A percentile compares a stretch with the other conserved stretches of the same genome.
Evolutionary conservation across 495 filamentous ascomycete genomes (phyloP).

Genomic region (Penicillium silybi): DNA sequence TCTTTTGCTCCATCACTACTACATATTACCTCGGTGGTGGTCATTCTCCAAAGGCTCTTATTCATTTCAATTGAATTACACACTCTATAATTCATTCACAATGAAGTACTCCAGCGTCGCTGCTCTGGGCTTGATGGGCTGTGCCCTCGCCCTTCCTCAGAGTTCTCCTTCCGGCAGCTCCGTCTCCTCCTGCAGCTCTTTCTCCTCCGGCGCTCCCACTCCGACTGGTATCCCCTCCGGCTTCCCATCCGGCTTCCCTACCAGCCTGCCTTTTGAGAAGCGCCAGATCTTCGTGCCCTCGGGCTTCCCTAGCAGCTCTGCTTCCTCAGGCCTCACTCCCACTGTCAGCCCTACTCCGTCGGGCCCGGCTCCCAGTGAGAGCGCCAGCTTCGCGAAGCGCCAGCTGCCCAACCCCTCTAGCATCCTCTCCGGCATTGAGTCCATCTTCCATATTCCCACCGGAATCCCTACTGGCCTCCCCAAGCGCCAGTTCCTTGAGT

Average conservation of each 20-base stretch:
- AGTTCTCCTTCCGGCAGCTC: neutral
- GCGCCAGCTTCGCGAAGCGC: neutral
- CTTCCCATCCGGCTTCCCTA: neutral
- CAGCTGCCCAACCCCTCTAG: conserved; percentile 3
- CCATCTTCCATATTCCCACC: neutral
- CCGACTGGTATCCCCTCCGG: neutral
- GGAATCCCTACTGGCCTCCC: conserved; percentile 2
- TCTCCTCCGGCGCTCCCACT: conserved; percentile 1
- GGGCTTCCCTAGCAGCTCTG: no score
- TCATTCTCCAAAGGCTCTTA: neutral
- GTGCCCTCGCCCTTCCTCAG: conserved; percentile 24
- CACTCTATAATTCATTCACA: conserved; percentile 2
- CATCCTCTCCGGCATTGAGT: neutral
- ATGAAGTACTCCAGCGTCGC: conserved; percentile 23
- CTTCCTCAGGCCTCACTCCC: neutral
- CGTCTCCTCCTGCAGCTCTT: neutral
- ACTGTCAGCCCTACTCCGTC: neutral
- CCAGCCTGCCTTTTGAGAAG: neutral
- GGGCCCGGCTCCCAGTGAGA: neutral
- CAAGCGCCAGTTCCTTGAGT: neutral
- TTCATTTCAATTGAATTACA: neutral
- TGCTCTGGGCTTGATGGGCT: conserved; percentile 25
- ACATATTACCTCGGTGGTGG: neutral
- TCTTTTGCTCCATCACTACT: neutral
- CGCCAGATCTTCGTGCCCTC: neutral